These are phyloP conservation scores for Epichloe hybrida DNA, from an alignment of 2,329 filamentous ascomycete genomes.

Conservation along the genomic window DNA sequence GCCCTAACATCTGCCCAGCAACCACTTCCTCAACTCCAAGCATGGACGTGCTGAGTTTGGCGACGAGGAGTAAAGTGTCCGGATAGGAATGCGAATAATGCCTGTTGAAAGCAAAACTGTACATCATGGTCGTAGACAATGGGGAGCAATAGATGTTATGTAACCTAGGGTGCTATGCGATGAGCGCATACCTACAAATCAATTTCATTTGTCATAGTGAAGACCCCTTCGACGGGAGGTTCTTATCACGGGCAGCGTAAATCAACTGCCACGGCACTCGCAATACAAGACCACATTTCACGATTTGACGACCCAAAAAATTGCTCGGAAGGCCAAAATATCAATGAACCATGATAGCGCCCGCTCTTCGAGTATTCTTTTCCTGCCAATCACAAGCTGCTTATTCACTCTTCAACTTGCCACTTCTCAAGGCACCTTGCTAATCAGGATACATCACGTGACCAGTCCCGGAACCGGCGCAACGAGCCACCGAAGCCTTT, in stretches of 20 bases:
- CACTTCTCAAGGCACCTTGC: neutral
- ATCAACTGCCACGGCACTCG: neutral
- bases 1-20: slow-evolving; percentile 32
- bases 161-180: slow-evolving; percentile 4
- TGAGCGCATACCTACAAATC: slow-evolving; percentile 5
- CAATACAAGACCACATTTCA: too few relatives aligned
- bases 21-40: slow-evolving; percentile 74
- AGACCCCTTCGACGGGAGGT: neutral
- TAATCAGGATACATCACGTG: slow-evolving; percentile 4
- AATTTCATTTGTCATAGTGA: slow-evolving; percentile 11
- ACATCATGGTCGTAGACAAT: slow-evolving; percentile 28
- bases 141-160: slow-evolving; percentile 24
- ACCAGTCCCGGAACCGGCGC: slow-evolving; percentile 16
- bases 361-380: neutral
- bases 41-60: slow-evolving; percentile 46
- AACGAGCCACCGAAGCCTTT: slow-evolving; percentile 16
- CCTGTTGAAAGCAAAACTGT: slow-evolving; percentile 13
- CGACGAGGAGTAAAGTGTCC: slow-evolving; percentile 29
- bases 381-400: neutral
- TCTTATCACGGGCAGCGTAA: too few relatives aligned
- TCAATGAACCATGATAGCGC: neutral
- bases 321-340: neutral
- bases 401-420: neutral
- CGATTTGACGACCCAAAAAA: too few relatives aligned
- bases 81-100: slow-evolving; percentile 7